A percentile compares a stretch with the other conserved stretches of the same genome.
phyloP scores from a whole-genome alignment of 805 yeast genomes.

The Grigorovia transvaalensis region DNA sequence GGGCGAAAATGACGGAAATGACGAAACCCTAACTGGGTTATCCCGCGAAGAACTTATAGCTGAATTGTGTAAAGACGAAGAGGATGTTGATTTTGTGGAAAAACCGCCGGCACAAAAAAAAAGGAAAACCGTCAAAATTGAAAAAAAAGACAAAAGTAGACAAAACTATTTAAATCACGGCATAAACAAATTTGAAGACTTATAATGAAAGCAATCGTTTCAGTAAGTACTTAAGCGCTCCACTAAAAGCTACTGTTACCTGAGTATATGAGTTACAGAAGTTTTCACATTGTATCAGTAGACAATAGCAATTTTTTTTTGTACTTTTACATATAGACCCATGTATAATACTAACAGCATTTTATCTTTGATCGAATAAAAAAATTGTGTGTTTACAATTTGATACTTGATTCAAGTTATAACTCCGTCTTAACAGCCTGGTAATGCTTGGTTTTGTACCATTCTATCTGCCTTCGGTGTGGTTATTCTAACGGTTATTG shows the following conservation, averaged over 20 bases:
- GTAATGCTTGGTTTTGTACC: conserved; percentile 93
- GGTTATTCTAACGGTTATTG: conserved; percentile 76
- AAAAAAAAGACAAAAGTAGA: conserved; percentile 22
- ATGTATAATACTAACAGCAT: conserved; percentile 1
- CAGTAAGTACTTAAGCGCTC: conserved; percentile 28
- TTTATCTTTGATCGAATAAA: not conserved
- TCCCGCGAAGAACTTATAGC: conserved; percentile 25
- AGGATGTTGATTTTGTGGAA: not conserved
- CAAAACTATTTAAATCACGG: conserved; percentile 45
- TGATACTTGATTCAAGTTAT: not conserved
- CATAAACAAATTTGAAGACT: conserved; percentile 27
- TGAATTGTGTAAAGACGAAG: conserved; percentile 22
- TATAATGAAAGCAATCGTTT: conserved; percentile 38
- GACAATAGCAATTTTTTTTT: not conserved
- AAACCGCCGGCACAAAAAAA: conserved; percentile 7
- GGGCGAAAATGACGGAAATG: conserved; percentile 21
- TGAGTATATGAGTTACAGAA: too few species aligned
- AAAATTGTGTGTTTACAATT: too few species aligned
- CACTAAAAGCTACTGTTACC: too few species aligned
- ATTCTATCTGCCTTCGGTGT: conserved; percentile 86
- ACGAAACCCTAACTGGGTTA: conserved; percentile 15
- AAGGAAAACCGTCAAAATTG: conserved; percentile 6
- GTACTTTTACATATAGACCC: not conserved
- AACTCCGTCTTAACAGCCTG: conserved; percentile 37
- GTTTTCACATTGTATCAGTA: too few species aligned